These are phyloP conservation scores for Puccinia novopanici DNA, from an alignment of 1,284 basidiomycete species.

Conservation along the genomic window DNA sequence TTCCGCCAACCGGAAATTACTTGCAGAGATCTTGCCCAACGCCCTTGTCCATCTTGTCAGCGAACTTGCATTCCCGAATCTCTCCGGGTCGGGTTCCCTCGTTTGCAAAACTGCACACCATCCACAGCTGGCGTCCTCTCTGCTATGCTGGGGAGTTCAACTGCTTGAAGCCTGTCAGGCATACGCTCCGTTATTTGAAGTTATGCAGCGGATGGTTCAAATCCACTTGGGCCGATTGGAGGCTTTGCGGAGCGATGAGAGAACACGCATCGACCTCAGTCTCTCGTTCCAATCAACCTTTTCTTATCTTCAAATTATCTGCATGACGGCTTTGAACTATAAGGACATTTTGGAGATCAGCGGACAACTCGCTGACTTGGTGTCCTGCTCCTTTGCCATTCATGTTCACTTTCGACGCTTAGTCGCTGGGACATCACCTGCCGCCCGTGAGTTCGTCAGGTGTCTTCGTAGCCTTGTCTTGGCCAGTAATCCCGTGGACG, in stretches of 20 bases:
- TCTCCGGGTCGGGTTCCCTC: not conserved
- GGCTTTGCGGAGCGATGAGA: constrained; percentile 25
- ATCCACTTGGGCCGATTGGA: constrained; percentile 35
- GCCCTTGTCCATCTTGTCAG: constrained; percentile 32
- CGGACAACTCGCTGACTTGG: constrained; percentile 24
- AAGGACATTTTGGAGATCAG: constrained; percentile 39
- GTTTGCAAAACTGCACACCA: not conserved
- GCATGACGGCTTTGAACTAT: constrained; percentile 27
- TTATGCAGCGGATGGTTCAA: constrained; percentile 38
- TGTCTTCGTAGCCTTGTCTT: constrained; percentile 34
- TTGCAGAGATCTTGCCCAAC: constrained; percentile 44
- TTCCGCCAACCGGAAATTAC: constrained; percentile 45
- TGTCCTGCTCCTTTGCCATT: constrained; percentile 21
- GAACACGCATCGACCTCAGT: constrained; percentile 13
- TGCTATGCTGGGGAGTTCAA: constrained; percentile 45
- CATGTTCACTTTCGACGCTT: constrained; percentile 44
- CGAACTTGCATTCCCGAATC: constrained; percentile 23
- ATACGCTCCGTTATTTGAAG: constrained; percentile 27
- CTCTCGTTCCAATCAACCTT: constrained; percentile 27
- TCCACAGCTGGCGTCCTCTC: constrained; percentile 40
- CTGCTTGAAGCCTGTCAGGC: constrained; percentile 42
- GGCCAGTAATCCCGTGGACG: constrained; percentile 23
- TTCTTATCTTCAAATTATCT: constrained; percentile 39
- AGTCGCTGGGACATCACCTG: not conserved
- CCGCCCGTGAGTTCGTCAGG: constrained; percentile 25